Conservation (phyloP, 805 yeast genomes). For the Starmerella bombicola region DNA sequence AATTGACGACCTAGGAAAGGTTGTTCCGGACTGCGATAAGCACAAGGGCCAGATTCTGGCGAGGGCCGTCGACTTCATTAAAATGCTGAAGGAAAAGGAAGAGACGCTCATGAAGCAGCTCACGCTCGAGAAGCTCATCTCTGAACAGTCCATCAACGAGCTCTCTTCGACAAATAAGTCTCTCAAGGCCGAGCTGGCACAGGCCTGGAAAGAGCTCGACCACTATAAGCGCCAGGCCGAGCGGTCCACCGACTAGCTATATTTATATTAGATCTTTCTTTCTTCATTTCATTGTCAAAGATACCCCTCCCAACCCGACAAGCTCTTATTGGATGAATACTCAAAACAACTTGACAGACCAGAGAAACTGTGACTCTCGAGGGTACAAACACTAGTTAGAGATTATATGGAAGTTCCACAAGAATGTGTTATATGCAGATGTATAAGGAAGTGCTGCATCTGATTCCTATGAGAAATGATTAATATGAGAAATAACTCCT, state of each 20-base stretch:
- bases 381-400: no score
- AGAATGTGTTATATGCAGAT: no score
- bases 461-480: no score
- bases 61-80: conserved; percentile 82
- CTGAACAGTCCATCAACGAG: conserved; percentile 84
- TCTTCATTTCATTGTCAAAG: no score
- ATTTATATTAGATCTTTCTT: no score
- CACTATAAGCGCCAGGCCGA: conserved; percentile 44
- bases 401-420: no score
- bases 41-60: conserved; percentile 84
- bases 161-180: conserved; percentile 75
- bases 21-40: conserved; percentile 28
- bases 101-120: conserved; percentile 82
- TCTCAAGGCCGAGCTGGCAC: conserved; percentile 73
- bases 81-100: conserved; percentile 80
- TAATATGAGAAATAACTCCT: no score
- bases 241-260: conserved; percentile 1
- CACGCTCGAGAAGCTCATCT: conserved; percentile 82
- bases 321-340: no score
- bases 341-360: no score
- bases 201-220: conserved; percentile 86
- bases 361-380: no score
- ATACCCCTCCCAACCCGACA: no score
- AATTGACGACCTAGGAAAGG: conserved; percentile 36
- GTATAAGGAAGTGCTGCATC: no score